Percentiles rank a stretch among this genome's conserved stretches.
Evolutionary conservation across 1,284 basidiomycete species (phyloP).

Genomic region (Cutaneotrichosporon sp.): DNA sequence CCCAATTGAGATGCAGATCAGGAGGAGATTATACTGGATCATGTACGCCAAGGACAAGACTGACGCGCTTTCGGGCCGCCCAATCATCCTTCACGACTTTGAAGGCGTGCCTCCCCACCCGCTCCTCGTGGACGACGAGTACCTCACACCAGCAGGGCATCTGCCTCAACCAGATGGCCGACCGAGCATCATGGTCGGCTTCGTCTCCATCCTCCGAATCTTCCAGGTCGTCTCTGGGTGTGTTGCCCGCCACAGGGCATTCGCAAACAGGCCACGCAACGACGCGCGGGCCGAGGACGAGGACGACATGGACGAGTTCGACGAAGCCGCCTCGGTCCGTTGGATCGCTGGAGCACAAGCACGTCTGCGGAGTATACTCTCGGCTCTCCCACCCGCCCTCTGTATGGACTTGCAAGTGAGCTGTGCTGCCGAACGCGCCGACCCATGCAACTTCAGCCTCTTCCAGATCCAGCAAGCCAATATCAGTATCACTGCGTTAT

Average conservation of each 20-base stretch:
- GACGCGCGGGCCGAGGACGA: not conserved
- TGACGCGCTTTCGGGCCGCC: constrained; percentile 32
- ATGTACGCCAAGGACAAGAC: constrained; percentile 37
- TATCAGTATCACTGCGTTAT: constrained; percentile 33
- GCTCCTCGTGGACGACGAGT: constrained; percentile 39
- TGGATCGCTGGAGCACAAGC: constrained; percentile 16
- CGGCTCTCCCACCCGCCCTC: constrained; percentile 11
- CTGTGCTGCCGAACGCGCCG: constrained; percentile 17
- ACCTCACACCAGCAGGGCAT: constrained; percentile 25
- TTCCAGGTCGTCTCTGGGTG: constrained; percentile 34
- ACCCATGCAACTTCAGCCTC: constrained; percentile 11
- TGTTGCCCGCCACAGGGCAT: constrained; percentile 32
- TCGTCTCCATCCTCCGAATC: constrained; percentile 27
- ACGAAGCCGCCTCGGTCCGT: not conserved
- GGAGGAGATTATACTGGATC: constrained; percentile 35
- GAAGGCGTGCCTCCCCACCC: constrained; percentile 35
- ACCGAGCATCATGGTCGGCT: constrained; percentile 32
- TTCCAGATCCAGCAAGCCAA: constrained; percentile 38
- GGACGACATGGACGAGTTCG: not conserved
- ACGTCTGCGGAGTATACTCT: constrained; percentile 12
- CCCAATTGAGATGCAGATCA: constrained; percentile 26
- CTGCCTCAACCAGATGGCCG: constrained; percentile 20
- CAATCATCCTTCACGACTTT: constrained; percentile 30
- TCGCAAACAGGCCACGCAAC: constrained; percentile 13
- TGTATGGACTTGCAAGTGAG: constrained; percentile 5